Evolutionary conservation across 805 yeast genomes (phyloP).

Genomic region (Hanseniaspora meyeri): DNA sequence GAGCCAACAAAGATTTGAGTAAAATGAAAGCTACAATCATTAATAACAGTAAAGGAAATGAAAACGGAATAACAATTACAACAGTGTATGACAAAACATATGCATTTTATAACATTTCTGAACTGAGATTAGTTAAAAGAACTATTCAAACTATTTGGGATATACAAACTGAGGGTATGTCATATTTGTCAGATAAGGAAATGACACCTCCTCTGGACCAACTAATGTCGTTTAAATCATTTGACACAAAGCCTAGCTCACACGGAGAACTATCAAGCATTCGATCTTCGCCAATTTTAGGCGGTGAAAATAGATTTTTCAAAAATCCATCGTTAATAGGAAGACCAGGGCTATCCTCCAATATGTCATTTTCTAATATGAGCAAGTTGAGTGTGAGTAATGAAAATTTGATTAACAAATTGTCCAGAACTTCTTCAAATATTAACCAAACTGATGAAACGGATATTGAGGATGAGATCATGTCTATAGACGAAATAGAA

Average conservation of each 20-base stretch:
- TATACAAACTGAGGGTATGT: constrained; percentile 8
- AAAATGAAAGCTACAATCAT: neutral
- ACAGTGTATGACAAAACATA: constrained; percentile 13
- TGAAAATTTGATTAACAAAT: neutral
- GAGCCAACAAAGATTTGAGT: constrained; percentile 5
- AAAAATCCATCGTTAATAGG: neutral
- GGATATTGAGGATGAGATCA: constrained; percentile 28
- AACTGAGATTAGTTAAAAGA: neutral
- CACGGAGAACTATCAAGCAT: neutral
- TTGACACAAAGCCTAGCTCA: neutral
- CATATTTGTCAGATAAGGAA: constrained; percentile 2
- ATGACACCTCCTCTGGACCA: constrained; percentile 1
- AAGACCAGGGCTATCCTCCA: neutral
- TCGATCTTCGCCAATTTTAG: neutral
- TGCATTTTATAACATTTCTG: constrained; percentile 10
- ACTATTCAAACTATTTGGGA: constrained; percentile 13
- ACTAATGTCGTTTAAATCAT: neutral
- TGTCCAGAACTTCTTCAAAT: constrained; percentile 22
- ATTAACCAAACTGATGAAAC: neutral
- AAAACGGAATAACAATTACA: constrained; percentile 11
- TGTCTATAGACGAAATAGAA: constrained; percentile 34
- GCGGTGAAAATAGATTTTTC: neutral
- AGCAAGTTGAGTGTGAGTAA: neutral
- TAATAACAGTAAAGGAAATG: neutral
- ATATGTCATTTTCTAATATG: constrained; percentile 7